Base-by-base conservation (phyloP, 2,329 filamentous ascomycete genomes). In the Diatrype stigma region DNA sequence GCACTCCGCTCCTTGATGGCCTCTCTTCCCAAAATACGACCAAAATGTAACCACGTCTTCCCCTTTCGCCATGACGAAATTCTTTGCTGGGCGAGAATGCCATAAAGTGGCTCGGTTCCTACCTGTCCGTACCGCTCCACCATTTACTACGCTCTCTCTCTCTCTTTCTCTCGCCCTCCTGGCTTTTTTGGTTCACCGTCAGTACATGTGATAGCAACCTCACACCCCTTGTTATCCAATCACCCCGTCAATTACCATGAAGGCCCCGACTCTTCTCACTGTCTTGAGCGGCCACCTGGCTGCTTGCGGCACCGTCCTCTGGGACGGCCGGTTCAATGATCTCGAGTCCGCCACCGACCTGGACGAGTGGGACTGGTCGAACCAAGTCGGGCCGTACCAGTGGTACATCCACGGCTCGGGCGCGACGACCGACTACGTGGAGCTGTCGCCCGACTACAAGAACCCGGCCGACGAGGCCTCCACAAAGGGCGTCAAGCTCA, bases 371-470 rank as follows among this genome's bases (percentile, higher is more conserved):
- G 81, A 77, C 1, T 86, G 79, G 78, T 76, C 73, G 6, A 84
- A 82, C 62, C 75, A 83, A 66, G 77, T 81, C 54, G 79, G 80
- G 1, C 77, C 81, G 1, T 89, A 86, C 70, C 86, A 89, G 68
- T 89, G 85, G 73, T 89, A 89, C 71, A 88, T 88, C 64, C 86
- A 89, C 70, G 86, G 86, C 46, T 67, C 70, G 8, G 77, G 74
- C 8, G 46, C 69, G 1, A 73, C 80, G 16, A 74, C 73, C 44
- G 69, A 79, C 59, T 87, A 88, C 66, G 76, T 87, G 54, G 81
- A 81, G 58, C 73, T 87, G 1, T 78, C 76, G 2, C 64, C 80
- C 0, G 66, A 69, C 50, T 84, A 75, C 74, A 85, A 85, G 71
- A 88, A 87, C 68, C 80, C 84, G 0, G 78, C 78, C 58, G 85